phyloP scores from a whole-genome alignment of 2,329 filamentous ascomycete species.

The Fusarium caatingaense region DNA sequence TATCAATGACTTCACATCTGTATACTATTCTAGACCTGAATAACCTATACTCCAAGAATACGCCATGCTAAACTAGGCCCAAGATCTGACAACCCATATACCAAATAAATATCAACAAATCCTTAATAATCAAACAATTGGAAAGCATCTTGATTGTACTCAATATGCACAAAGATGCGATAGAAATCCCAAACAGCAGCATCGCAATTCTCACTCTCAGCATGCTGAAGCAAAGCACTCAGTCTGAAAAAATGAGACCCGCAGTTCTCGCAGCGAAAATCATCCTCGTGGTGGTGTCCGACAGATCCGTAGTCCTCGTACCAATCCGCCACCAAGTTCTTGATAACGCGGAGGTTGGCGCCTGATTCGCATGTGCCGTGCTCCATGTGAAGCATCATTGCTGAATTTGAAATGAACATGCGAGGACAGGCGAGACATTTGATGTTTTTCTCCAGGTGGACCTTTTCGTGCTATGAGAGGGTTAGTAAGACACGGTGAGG shows the following conservation, averaged over 20 bases:
- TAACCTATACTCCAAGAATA: not conserved
- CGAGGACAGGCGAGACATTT: conserved; percentile 36
- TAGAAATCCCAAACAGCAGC: conserved; percentile 6
- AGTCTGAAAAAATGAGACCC: conserved; percentile 6
- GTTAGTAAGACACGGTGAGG: not conserved
- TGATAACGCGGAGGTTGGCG: conserved; percentile 6
- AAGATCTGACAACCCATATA: too few species aligned
- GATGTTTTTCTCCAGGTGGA: conserved; percentile 16
- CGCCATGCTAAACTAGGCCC: not conserved
- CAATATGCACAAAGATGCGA: not conserved
- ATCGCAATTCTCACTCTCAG: conserved; percentile 38
- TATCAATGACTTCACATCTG: not conserved
- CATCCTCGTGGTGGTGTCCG: conserved; percentile 14
- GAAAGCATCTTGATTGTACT: not conserved
- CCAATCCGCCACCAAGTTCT: conserved; percentile 4
- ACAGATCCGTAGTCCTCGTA: conserved; percentile 26
- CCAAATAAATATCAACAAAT: not conserved
- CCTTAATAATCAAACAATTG: not conserved
- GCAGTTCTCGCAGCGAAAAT: conserved; percentile 38
- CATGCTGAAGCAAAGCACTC: conserved; percentile 42
- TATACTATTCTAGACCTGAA: not conserved
- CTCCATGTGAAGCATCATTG: conserved; percentile 45
- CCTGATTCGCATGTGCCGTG: conserved; percentile 33
- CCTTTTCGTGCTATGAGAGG: conserved; percentile 24
- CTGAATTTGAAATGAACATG: conserved; percentile 33